Base-by-base conservation (phyloP, 179 eudicot genomes). In the Carnegiea gigantea region DNA sequence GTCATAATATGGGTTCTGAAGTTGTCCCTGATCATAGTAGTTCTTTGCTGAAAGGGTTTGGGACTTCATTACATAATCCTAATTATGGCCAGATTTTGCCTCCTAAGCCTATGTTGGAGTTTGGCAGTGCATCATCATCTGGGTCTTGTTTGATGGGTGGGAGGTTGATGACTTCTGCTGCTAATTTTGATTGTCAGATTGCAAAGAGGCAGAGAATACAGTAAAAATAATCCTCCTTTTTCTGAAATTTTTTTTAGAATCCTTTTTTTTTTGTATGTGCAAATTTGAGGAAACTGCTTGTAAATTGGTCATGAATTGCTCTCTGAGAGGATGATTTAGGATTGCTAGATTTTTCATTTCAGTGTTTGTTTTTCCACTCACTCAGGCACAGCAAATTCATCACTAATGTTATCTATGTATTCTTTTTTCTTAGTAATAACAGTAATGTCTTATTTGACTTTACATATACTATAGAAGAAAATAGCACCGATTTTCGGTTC, bases 151-250 rank as follows among this genome's bases (percentile, higher is more conserved):
- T 68, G 10, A 77, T 77, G 71, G 80, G 78, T 48, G 76, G 71
- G 38, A 76, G 70, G 65, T 68, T 75, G 18, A 82, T 82, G 70
- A 44, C 71, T 28, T 78, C 87, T 11, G 67, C 44, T 74, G 28
- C 75, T 17, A 33, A 48, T 78, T 78, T 85, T 81, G 82, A 85
- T 75, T 78, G 38, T 81, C 82, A 75, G 62, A 75, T 64, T 75
- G 77, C 74, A 59, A 85, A 85, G 70, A 85, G 87, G 82, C 87
- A 82, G 80, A 82, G 87, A 82, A 54, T 85, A 79, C 43, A 67
- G 59, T 85, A 67, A 82, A 28, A 9, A 26, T 70, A 18, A 51
- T 30, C 43, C 44, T 26, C 5, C 14, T 30, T 75, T 73, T 26
- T 33, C 26, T 17, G 0, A 20, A 0, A 20, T 24, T 40, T 40